Base-by-base conservation (phyloP, 228 moss, liverwort and hornwort species). In the Sphagnum magellanicum region DNA sequence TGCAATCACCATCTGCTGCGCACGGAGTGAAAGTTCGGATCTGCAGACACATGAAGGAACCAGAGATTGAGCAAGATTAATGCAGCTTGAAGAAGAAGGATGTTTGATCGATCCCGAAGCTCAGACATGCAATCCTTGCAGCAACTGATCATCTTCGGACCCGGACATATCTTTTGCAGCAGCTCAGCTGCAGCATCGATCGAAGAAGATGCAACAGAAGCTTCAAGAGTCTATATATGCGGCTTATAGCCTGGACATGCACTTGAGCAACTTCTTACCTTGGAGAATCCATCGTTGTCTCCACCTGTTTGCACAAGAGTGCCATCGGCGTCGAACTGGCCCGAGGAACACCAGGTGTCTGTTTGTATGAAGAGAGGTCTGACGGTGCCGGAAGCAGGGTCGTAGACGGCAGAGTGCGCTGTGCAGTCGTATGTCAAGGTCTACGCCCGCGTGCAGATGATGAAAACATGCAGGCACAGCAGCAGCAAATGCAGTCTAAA, bases 331-430 rank as follows among this genome's bases (percentile, higher is more conserved):
- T 75, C 5, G 71, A 82, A 79, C 49, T 79, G 79, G 0, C 86
- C 86, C 0, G 86, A 86, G 0, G 83, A 80, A 78, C 86, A 86
- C 86, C 82, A 86, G 0, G 86, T 82, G 10, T 86, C 86, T 5
- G 83, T 83, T 48, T 4, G 66, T 10, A 83, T 0, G 12, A 49
- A 79, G 10, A 86, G 66, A 4, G 86, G 62, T 0, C 83, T 63
- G 2, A 78, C 77, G 0, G 6, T 70, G 0, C 71, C 75, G 5
- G 51, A 67, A 0, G 69, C 17, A 0, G 80, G 68, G 10, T 68
- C 71, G 63, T 77, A 70, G 77, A 79, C 79, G 32, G 78, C 83
- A 0, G 80, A 80, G 63, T 86, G 86, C 4, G 86, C 86, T 5
- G 32, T 66, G 74, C 86, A 86, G 15, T 86, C 86, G 0, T 0